Percentiles rank a stretch among this genome's conserved stretches.
Conservation (phyloP, 1,284 basidiomycete species). For the Malassezia japonica region DNA sequence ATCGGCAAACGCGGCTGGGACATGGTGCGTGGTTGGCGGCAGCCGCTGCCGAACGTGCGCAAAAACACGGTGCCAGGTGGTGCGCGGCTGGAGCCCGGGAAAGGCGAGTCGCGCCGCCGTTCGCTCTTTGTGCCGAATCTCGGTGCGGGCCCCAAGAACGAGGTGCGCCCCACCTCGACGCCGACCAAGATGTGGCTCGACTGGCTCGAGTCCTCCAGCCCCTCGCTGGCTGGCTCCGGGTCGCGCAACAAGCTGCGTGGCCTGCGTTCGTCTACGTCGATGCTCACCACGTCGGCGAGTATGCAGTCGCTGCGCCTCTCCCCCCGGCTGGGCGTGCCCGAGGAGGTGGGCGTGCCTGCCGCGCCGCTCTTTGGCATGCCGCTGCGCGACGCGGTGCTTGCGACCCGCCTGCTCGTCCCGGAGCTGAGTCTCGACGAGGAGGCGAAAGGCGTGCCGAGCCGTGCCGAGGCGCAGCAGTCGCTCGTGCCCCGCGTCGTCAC, state of each 20-base stretch:
- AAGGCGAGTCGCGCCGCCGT: constrained; percentile 9
- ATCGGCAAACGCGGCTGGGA: constrained; percentile 13
- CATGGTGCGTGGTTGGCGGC: constrained; percentile 10
- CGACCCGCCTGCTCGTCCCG: constrained; percentile 18
- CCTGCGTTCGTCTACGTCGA: constrained; percentile 12
- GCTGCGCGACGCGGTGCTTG: constrained; percentile 29
- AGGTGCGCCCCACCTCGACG: neutral
- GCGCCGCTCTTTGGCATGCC: constrained; percentile 28
- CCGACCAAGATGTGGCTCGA: constrained; percentile 25
- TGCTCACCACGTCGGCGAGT: constrained; percentile 14
- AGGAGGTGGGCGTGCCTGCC: neutral
- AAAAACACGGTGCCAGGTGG: neutral
- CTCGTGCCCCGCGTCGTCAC: constrained; percentile 35
- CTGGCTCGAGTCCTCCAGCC: constrained; percentile 14
- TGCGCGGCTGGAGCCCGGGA: neutral
- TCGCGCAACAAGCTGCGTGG: constrained; percentile 3
- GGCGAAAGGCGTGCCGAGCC: constrained; percentile 13
- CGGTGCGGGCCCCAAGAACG: neutral
- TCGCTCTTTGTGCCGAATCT: constrained; percentile 14
- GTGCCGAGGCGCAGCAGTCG: constrained; percentile 24
- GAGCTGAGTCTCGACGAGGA: neutral
- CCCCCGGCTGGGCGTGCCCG: neutral
- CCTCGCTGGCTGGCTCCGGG: neutral
- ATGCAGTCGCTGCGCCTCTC: constrained; percentile 15
- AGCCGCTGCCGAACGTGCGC: neutral